Evolutionary conservation across 495 filamentous ascomycete species (phyloP).

Genomic region (Lindgomyces ingoldianus): DNA sequence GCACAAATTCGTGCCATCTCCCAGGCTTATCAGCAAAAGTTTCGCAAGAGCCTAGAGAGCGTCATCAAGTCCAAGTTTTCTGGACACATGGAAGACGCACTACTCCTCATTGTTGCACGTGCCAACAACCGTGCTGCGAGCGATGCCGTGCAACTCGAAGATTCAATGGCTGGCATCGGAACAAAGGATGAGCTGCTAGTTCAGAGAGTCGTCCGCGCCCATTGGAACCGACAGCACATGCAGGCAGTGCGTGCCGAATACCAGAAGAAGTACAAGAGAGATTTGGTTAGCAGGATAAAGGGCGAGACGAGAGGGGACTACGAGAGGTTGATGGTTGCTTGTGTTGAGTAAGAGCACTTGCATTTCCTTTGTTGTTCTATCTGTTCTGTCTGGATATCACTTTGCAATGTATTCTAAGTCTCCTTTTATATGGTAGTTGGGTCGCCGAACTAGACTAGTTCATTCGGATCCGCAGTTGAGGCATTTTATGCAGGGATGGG

Average conservation of each 20-base stretch:
- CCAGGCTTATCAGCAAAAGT: slow-evolving; percentile 66
- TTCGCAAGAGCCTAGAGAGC: slow-evolving; percentile 64
- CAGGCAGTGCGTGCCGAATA: slow-evolving; percentile 74
- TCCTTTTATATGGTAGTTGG: too few relatives aligned
- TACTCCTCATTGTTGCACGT: slow-evolving; percentile 74
- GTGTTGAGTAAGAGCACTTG: slow-evolving; percentile 24
- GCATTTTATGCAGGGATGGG: too few relatives aligned
- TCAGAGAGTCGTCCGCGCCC: slow-evolving; percentile 67
- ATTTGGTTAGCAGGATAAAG: slow-evolving; percentile 64
- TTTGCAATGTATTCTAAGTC: too few relatives aligned
- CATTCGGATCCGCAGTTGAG: too few relatives aligned
- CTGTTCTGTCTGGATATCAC: too few relatives aligned
- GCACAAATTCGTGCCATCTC: slow-evolving; percentile 79
- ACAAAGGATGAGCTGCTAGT: slow-evolving; percentile 85
- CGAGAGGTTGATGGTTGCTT: slow-evolving; percentile 64
- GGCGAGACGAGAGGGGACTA: slow-evolving; percentile 90
- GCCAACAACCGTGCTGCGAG: slow-evolving; percentile 78
- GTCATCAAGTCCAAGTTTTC: slow-evolving; percentile 79
- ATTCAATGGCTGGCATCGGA: slow-evolving; percentile 80
- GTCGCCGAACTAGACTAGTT: too few relatives aligned
- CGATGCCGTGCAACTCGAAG: slow-evolving; percentile 78
- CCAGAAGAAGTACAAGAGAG: slow-evolving; percentile 60
- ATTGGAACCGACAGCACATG: slow-evolving; percentile 77
- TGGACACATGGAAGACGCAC: slow-evolving; percentile 86
- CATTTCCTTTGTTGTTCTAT: neutral